phyloP scores from a whole-genome alignment of 768 basidiomycete species.

The Leucogyrophana mollusca region DNA sequence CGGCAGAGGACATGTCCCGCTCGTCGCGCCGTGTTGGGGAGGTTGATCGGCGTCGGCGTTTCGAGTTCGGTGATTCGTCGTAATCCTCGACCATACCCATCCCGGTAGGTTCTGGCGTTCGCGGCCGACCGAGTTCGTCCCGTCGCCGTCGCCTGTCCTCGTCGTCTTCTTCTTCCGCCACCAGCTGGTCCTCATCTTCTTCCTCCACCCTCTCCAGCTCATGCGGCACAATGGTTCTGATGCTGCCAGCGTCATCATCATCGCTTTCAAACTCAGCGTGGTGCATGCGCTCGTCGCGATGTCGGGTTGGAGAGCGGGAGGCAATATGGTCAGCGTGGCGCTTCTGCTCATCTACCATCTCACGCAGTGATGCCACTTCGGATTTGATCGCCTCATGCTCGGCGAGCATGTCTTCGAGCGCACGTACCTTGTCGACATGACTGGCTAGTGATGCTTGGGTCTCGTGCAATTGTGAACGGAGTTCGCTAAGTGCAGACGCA shows the following conservation, averaged over 20 bases:
- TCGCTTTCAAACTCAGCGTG: conserved; percentile 34
- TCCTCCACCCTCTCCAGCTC: conserved; percentile 72
- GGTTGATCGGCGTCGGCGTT: conserved; percentile 12
- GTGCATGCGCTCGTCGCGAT: conserved; percentile 17
- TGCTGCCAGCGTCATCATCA: conserved; percentile 70
- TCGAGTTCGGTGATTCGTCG: conserved; percentile 31
- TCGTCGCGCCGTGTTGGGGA: conserved; percentile 14
- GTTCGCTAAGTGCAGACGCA: conserved; percentile 44
- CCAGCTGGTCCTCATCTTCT: conserved; percentile 63
- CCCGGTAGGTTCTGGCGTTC: conserved; percentile 77
- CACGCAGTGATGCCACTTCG: conserved; percentile 72
- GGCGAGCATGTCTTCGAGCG: conserved; percentile 74
- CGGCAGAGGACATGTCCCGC: conserved; percentile 27
- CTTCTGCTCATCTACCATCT: conserved; percentile 67
- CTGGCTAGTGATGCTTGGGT: conserved; percentile 75
- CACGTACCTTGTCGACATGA: conserved; percentile 82
- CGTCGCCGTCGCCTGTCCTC: conserved; percentile 45
- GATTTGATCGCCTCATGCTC: conserved; percentile 84
- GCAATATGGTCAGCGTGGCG: conserved; percentile 40
- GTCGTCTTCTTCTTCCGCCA: conserved; percentile 38
- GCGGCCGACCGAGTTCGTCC: conserved; percentile 66
- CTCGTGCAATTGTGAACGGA: conserved; percentile 82
- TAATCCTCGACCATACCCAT: conserved; percentile 50
- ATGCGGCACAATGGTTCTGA: conserved; percentile 68
- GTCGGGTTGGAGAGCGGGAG: conserved; percentile 21